These are phyloP conservation scores for Mucuna pruriens DNA, from an alignment of 306 rosid genomes.

Conservation along the genomic window DNA sequence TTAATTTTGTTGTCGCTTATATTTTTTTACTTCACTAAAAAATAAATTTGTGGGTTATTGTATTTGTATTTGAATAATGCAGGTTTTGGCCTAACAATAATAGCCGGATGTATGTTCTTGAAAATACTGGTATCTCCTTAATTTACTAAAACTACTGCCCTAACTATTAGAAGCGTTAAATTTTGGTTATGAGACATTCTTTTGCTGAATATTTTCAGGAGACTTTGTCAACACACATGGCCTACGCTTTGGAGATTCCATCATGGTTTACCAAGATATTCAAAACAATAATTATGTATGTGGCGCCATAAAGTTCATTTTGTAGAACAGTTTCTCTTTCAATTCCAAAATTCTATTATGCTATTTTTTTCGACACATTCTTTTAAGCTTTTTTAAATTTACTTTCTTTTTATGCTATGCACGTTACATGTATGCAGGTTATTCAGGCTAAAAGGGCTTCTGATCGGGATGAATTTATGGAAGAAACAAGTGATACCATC, in stretches of 20 bases:
- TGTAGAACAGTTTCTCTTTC: not conserved
- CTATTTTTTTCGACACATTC: not conserved
- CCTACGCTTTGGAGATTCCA: conserved; percentile 74
- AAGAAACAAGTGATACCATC: conserved; percentile 20
- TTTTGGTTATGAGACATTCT: not conserved
- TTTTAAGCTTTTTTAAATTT: not conserved
- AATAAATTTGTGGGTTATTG: not conserved
- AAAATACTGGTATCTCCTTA: conserved; percentile 77
- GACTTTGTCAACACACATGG: conserved; percentile 81
- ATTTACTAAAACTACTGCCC: not conserved
- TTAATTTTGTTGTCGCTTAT: no score
- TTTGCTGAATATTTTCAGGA: conserved; percentile 52
- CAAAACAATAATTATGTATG: conserved; percentile 72
- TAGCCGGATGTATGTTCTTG: conserved; percentile 97
- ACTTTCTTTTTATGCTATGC: not conserved
- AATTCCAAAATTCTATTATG: not conserved
- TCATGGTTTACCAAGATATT: conserved; percentile 70
- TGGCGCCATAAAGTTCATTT: not conserved
- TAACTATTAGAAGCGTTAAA: not conserved
- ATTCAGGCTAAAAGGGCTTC: conserved; percentile 68
- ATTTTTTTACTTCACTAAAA: no score
- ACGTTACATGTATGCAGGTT: conserved; percentile 45
- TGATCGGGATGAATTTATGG: conserved; percentile 50
- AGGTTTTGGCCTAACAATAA: conserved; percentile 99
- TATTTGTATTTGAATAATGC: conserved; percentile 33